Percentiles rank a stretch among this genome's conserved stretches.
Conservation (phyloP, 2,329 filamentous ascomycete species). For the Orbilia ellipsospora region DNA sequence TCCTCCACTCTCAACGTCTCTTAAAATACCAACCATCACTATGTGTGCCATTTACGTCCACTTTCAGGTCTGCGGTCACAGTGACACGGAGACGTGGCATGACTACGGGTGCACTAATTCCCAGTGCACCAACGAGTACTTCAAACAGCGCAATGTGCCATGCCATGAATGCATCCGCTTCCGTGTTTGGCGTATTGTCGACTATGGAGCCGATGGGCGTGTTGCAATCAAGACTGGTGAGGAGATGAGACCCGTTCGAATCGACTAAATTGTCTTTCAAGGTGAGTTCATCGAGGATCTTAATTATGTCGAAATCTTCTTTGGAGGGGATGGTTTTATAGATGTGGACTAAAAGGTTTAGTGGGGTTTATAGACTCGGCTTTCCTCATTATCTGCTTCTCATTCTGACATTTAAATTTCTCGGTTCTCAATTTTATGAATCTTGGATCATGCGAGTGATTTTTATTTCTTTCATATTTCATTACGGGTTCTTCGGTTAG, state of each 20-base stretch:
- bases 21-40: not conserved
- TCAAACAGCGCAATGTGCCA: slow-evolving; percentile 23
- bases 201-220: not conserved
- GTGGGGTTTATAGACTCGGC: too few species aligned
- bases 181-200: slow-evolving; percentile 24
- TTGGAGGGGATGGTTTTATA: too few species aligned
- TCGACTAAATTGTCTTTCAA: not conserved
- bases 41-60: slow-evolving; percentile 31
- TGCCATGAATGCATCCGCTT: slow-evolving; percentile 29
- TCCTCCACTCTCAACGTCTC: too few species aligned
- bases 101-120: not conserved
- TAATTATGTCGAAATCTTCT: too few species aligned
- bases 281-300: too few species aligned
- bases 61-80: slow-evolving; percentile 21
- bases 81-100: slow-evolving; percentile 6
- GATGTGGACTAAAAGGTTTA: too few species aligned
- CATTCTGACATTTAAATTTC: not conserved
- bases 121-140: slow-evolving; percentile 14
- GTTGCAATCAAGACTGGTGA: slow-evolving; percentile 19
- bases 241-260: slow-evolving; percentile 23
- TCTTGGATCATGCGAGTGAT: not conserved
- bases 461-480: not conserved
- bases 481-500: not conserved
- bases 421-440: not conserved
- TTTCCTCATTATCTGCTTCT: not conserved